Conservation (phyloP, 805 yeast species). For the Metschnikowia cerradonensis region DNA sequence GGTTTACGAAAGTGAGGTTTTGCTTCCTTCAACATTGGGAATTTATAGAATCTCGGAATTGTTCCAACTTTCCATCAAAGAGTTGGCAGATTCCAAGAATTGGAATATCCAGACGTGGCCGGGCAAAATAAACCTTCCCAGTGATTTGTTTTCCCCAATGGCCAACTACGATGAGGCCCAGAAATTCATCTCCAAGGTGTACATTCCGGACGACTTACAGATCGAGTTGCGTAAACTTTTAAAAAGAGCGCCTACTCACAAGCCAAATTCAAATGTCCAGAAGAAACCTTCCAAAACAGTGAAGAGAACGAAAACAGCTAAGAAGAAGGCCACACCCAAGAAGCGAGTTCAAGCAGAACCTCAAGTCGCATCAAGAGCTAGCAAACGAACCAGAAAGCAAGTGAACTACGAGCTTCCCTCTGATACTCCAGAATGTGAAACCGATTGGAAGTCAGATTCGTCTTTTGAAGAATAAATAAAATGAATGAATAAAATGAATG, state of each 20-base stretch:
- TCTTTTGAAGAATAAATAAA: neutral
- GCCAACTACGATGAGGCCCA: slow-evolving; percentile 55
- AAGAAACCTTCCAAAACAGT: neutral
- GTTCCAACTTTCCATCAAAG: slow-evolving; percentile 61
- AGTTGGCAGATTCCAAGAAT: slow-evolving; percentile 49
- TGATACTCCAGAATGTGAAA: neutral
- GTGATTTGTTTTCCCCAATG: slow-evolving; percentile 68
- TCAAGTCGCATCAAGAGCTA: slow-evolving; percentile 24
- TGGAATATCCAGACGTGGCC: slow-evolving; percentile 84
- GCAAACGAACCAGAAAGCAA: slow-evolving; percentile 15
- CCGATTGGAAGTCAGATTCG: neutral
- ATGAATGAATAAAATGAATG: neutral
- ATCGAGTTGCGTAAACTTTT: slow-evolving; percentile 31
- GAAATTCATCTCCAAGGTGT: slow-evolving; percentile 49
- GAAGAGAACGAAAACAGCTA: slow-evolving; percentile 4
- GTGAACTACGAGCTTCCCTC: slow-evolving; percentile 9
- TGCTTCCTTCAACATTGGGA: slow-evolving; percentile 28
- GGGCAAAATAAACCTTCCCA: slow-evolving; percentile 64
- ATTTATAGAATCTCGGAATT: slow-evolving; percentile 71
- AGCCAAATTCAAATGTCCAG: slow-evolving; percentile 12
- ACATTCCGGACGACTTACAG: slow-evolving; percentile 47
- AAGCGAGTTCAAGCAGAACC: slow-evolving; percentile 18
- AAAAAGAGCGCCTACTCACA: slow-evolving; percentile 15
- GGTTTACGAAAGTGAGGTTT: slow-evolving; percentile 20
- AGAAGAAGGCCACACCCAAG: slow-evolving; percentile 3